Percentiles rank a stretch among this genome's conserved stretches.
These are phyloP conservation scores for Neopestalotiopsis clavispora DNA, from an alignment of 2,329 filamentous ascomycete species.

Conservation along the genomic window DNA sequence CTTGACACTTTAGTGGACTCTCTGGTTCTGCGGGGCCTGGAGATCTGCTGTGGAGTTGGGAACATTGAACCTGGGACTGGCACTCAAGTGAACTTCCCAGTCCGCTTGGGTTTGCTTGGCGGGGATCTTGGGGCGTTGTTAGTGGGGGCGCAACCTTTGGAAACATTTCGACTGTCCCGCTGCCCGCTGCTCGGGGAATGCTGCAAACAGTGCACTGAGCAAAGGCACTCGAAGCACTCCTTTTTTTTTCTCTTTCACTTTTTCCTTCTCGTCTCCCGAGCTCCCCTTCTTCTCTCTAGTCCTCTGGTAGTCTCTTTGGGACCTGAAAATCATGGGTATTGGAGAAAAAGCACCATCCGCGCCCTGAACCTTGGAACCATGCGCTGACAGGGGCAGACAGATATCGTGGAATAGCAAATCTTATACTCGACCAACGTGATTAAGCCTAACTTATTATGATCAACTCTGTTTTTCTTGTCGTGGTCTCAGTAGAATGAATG, in stretches of 20 bases:
- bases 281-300: neutral
- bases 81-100: too few species aligned
- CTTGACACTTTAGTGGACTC: constrained; percentile 3
- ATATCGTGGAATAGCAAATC: neutral
- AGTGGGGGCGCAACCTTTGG: constrained; percentile 1
- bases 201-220: neutral
- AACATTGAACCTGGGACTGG: neutral
- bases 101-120: neutral
- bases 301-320: neutral
- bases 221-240: neutral
- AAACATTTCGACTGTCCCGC: neutral
- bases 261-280: neutral
- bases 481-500: neutral
- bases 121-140: neutral
- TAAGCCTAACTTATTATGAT: neutral
- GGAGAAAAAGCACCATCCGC: neutral
- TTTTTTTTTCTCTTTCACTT: neutral
- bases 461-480: neutral
- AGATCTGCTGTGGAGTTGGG: constrained; percentile 3
- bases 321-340: neutral
- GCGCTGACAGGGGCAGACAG: neutral
- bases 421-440: neutral
- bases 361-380: neutral
- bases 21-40: constrained; percentile 5
- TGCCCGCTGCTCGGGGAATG: neutral